phyloP scores from a whole-genome alignment of 768 basidiomycete genomes.

The Serendipita sp. region DNA sequence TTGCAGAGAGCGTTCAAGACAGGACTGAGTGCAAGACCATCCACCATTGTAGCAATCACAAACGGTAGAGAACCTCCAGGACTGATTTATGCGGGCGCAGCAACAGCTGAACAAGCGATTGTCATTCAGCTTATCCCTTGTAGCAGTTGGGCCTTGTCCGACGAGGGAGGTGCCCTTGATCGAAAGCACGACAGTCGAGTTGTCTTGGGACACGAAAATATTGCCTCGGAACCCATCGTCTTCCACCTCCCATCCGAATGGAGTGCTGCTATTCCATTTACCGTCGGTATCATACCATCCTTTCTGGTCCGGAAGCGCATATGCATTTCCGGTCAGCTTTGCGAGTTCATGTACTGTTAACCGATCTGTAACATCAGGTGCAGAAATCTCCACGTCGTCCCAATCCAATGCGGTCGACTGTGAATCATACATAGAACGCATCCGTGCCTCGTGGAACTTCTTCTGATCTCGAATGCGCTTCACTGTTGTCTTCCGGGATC shows the following conservation, averaged over 20 bases:
- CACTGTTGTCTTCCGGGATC: slow-evolving; percentile 31
- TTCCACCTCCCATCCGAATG: slow-evolving; percentile 54
- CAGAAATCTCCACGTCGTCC: slow-evolving; percentile 47
- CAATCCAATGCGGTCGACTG: slow-evolving; percentile 45
- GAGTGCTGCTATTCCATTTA: slow-evolving; percentile 55
- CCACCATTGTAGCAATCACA: slow-evolving; percentile 68
- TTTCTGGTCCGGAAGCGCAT: slow-evolving; percentile 43
- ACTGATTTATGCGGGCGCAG: slow-evolving; percentile 75
- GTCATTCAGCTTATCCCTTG: slow-evolving; percentile 87
- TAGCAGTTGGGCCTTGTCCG: slow-evolving; percentile 62
- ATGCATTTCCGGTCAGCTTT: slow-evolving; percentile 79
- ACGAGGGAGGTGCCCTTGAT: slow-evolving; percentile 78
- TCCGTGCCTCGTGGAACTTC: slow-evolving; percentile 35
- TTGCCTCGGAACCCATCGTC: slow-evolving; percentile 75
- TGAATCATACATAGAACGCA: slow-evolving; percentile 29
- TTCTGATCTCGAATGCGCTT: slow-evolving; percentile 40
- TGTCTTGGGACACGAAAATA: slow-evolving; percentile 63
- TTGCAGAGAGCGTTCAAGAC: slow-evolving; percentile 67
- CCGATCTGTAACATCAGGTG: slow-evolving; percentile 61
- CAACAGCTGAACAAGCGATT: slow-evolving; percentile 83
- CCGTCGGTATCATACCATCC: slow-evolving; percentile 73
- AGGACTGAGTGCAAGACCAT: slow-evolving; percentile 62
- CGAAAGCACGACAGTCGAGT: slow-evolving; percentile 68
- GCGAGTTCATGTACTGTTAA: slow-evolving; percentile 72
- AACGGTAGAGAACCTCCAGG: slow-evolving; percentile 72